Conservation (phyloP, 805 yeast genomes). For the Sugiyamaella marilandica region DNA sequence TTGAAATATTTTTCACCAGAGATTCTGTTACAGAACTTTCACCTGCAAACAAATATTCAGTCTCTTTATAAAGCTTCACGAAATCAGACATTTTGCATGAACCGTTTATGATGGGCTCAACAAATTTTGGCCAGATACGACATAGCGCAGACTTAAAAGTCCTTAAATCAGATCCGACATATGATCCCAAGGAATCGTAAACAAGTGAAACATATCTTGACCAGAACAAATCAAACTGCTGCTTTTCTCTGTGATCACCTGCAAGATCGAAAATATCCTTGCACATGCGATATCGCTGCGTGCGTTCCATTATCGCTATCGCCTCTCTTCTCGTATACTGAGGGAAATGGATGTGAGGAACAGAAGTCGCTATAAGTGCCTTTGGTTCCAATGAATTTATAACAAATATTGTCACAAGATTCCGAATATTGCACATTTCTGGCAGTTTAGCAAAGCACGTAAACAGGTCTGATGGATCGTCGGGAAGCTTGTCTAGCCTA, state of each 20-base stretch:
- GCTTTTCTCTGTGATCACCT: neutral
- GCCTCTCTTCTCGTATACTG: slow-evolving; percentile 40
- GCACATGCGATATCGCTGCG: neutral
- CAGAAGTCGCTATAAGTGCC: slow-evolving; percentile 35
- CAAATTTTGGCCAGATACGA: slow-evolving; percentile 32
- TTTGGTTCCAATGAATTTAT: slow-evolving; percentile 43
- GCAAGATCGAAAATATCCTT: slow-evolving; percentile 1
- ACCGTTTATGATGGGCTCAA: slow-evolving; percentile 23
- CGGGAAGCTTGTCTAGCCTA: slow-evolving; percentile 46
- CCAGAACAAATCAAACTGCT: slow-evolving; percentile 33
- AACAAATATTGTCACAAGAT: slow-evolving; percentile 40
- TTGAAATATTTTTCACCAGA: slow-evolving; percentile 7
- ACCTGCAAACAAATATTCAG: slow-evolving; percentile 25
- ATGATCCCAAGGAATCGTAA: slow-evolving; percentile 41
- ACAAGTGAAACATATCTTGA: slow-evolving; percentile 39
- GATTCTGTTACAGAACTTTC: slow-evolving; percentile 21
- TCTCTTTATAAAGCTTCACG: slow-evolving; percentile 24
- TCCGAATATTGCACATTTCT: slow-evolving; percentile 38
- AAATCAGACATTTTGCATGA: slow-evolving; percentile 13
- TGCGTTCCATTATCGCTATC: slow-evolving; percentile 31
- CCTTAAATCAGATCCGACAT: slow-evolving; percentile 42
- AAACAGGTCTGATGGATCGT: slow-evolving; percentile 37
- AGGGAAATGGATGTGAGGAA: slow-evolving; percentile 44
- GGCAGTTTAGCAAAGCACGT: slow-evolving; percentile 39
- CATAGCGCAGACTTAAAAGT: slow-evolving; percentile 24